Evolutionary conservation across 352 stramenopile species (phyloP).

Genomic region (Pythium utonaiense): DNA sequence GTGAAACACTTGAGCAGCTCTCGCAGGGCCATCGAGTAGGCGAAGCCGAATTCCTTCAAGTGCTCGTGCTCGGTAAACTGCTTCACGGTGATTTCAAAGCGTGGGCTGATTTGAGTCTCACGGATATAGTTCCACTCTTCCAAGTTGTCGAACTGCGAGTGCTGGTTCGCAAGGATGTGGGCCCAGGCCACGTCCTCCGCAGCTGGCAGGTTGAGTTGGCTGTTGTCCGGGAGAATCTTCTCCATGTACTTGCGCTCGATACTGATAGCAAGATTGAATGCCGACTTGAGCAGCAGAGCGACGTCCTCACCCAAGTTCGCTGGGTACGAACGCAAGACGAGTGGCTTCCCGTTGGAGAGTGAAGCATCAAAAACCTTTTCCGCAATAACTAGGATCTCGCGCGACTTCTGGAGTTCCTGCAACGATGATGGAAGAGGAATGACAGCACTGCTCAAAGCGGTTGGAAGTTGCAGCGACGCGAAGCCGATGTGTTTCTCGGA

Average conservation of each 20-base stretch:
- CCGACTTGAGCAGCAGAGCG: slow-evolving; percentile 66
- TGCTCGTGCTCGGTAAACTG: slow-evolving; percentile 54
- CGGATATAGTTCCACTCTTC: slow-evolving; percentile 80
- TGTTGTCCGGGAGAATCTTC: slow-evolving; percentile 40
- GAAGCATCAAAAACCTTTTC: slow-evolving; percentile 59
- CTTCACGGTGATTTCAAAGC: slow-evolving; percentile 56
- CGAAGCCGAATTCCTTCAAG: slow-evolving; percentile 72
- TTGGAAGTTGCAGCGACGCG: slow-evolving; percentile 57
- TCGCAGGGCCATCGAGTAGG: slow-evolving; percentile 73
- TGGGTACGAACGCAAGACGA: slow-evolving; percentile 45
- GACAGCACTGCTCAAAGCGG: slow-evolving; percentile 37
- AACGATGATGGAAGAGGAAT: slow-evolving; percentile 33
- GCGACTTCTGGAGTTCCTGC: slow-evolving; percentile 40
- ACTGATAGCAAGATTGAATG: slow-evolving; percentile 78
- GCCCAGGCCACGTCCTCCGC: slow-evolving; percentile 73
- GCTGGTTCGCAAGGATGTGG: slow-evolving; percentile 78
- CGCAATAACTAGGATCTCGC: slow-evolving; percentile 52
- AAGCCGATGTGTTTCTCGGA: slow-evolving; percentile 45
- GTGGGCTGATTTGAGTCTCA: slow-evolving; percentile 77
- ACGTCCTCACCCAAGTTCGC: slow-evolving; percentile 55
- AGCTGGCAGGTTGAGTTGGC: slow-evolving; percentile 36
- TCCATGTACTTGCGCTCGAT: slow-evolving; percentile 83
- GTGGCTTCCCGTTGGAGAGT: slow-evolving; percentile 64
- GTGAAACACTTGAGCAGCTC: slow-evolving; percentile 83
- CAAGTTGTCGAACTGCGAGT: slow-evolving; percentile 81